Evolutionary conservation across 306 rosid genomes (phyloP), one percentile per base, ranked within the genome.

Genomic region (Astragalus glycyphyllos): DNA sequence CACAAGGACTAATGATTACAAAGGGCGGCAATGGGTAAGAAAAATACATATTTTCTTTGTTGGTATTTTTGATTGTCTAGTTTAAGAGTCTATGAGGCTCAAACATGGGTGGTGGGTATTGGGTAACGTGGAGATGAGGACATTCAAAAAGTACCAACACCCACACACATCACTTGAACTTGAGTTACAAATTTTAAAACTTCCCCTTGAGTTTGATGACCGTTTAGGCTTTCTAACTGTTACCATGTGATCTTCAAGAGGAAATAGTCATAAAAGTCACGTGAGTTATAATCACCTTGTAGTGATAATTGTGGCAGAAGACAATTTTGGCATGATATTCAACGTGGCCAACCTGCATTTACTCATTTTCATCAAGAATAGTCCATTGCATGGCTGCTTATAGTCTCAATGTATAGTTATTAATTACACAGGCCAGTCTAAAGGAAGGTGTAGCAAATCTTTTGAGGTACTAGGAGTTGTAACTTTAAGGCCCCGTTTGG

Each of bases 1-100:
- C 86, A 74, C 50, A 71, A 79, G 84, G 79, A 63, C 72, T 87
- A 84, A 84, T 92, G 84, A 92, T 92, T 86, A 85, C 95, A 59
- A 76, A 77, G 81, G 93, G 80, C 82, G 81, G 87, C 48, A 75
- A 71, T 59, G 82, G 82, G 64, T 80, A 79, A 69, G 69, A 68
- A 73, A 78, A 79, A 51, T 17, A 23, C 29, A 23, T 23, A 1
- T 23, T 23, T 23, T 23, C 29, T 23, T 23, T 23, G 29, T 23
- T 23, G 29, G 29, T 23, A 23, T 23, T 23, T 23, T 23, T 23
- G 29, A 23, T 23, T 23, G n/a, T n/a, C n/a, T n/a, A n/a, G n/a
- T n/a, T n/a, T n/a, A n/a, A n/a, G n/a, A n/a, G n/a, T n/a, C n/a
- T n/a, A n/a, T n/a, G n/a, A n/a, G n/a, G n/a, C n/a, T n/a, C n/a